These are phyloP conservation scores for Chaetomium fimeti DNA, from an alignment of 495 filamentous ascomycete species.

Conservation along the genomic window DNA sequence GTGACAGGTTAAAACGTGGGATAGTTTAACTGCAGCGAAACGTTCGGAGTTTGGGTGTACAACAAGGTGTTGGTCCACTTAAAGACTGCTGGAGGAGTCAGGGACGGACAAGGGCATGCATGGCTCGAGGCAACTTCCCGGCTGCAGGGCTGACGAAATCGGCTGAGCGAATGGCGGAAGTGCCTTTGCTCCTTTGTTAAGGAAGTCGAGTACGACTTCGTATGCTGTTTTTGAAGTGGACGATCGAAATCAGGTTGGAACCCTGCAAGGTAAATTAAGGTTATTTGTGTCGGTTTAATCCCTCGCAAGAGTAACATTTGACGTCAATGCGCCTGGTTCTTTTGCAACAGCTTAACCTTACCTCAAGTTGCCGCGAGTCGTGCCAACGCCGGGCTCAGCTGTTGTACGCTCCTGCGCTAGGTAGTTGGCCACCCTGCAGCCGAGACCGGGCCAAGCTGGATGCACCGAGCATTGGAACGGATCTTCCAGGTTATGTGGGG, in stretches of 20 bases:
- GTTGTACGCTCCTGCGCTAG: not conserved
- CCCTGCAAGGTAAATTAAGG: not conserved
- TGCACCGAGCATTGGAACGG: not conserved
- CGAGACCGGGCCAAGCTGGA: not conserved
- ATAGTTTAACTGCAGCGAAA: slow-evolving; percentile 12
- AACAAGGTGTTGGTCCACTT: slow-evolving; percentile 10
- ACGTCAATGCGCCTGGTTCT: no score
- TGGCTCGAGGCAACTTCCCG: slow-evolving; percentile 22
- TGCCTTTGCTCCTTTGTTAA: not conserved
- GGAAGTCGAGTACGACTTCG: not conserved
- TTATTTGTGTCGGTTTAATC: no score
- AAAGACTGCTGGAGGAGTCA: slow-evolving; percentile 15
- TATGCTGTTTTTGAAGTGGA: slow-evolving; percentile 3
- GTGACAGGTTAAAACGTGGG: slow-evolving; percentile 11
- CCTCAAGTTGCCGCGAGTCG: not conserved
- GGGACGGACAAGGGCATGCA: slow-evolving; percentile 8
- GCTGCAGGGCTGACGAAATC: slow-evolving; percentile 37
- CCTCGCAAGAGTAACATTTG: no score
- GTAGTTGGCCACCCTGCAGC: not conserved
- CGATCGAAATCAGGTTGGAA: not conserved
- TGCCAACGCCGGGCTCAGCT: not conserved
- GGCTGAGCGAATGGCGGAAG: slow-evolving; percentile 32
- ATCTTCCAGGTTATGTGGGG: slow-evolving; percentile 4
- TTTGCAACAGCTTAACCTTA: no score
- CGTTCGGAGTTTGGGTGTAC: slow-evolving; percentile 4